phyloP scores from a whole-genome alignment of 2,329 filamentous ascomycete species.

The Cladosporium sp. region DNA sequence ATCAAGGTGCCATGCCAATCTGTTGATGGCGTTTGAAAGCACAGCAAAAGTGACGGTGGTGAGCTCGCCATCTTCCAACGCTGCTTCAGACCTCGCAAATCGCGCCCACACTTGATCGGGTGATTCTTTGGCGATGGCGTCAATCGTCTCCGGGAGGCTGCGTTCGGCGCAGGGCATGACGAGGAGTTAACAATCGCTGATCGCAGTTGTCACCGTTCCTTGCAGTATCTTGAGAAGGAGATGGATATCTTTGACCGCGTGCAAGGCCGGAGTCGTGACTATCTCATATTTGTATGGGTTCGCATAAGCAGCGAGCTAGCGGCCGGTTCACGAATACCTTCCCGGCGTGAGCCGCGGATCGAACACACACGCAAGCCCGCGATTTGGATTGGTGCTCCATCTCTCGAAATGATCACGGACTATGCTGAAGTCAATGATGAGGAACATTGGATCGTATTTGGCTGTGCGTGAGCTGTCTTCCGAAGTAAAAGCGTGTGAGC shows the following conservation, averaged over 20 bases:
- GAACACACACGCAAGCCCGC: no score
- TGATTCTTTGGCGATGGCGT: not conserved
- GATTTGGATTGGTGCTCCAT: no score
- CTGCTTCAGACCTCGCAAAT: slow-evolving; percentile 6
- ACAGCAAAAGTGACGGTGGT: slow-evolving; percentile 4
- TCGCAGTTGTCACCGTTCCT: not conserved
- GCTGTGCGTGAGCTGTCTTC: not conserved
- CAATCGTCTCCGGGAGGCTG: not conserved
- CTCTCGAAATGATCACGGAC: no score
- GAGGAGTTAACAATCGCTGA: not conserved
- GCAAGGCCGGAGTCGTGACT: not conserved
- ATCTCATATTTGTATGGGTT: no score
- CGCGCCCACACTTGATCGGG: slow-evolving; percentile 3
- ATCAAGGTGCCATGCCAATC: slow-evolving; percentile 11
- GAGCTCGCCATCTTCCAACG: slow-evolving; percentile 1
- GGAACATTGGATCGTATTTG: no score
- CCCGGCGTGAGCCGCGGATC: no score
- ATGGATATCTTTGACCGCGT: not conserved
- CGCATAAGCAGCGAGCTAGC: not conserved
- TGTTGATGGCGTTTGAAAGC: slow-evolving; percentile 12
- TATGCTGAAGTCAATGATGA: no score
- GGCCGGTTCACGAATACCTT: not conserved
- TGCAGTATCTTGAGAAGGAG: not conserved
- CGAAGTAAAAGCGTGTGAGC: not conserved
- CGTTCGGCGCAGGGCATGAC: not conserved